Percentiles rank a stretch among this genome's conserved stretches.
phyloP scores from a whole-genome alignment of 352 stramenopile species.

The Nothophytophthora sp. region DNA sequence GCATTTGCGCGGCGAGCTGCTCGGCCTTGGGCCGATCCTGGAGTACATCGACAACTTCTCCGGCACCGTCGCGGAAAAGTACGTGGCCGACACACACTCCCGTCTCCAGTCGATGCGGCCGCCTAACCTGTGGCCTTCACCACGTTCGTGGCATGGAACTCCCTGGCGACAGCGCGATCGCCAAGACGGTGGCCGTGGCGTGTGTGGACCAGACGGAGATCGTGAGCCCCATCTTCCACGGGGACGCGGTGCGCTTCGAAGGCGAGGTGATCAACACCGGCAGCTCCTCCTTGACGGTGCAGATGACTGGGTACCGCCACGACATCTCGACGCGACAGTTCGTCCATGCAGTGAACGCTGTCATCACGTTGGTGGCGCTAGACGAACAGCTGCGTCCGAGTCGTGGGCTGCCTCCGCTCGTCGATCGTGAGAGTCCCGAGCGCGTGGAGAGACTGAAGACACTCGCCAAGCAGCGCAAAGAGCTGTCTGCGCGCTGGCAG shows the following conservation, averaged over 20 bases:
- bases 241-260: conserved; percentile 52
- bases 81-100: neutral
- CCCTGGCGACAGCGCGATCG: conserved; percentile 2
- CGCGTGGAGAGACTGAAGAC: conserved; percentile 33
- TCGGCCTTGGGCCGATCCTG: conserved; percentile 46
- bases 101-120: too few relatives aligned
- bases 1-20: conserved; percentile 38
- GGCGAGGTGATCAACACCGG: conserved; percentile 46
- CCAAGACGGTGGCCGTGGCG: conserved; percentile 1
- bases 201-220: conserved; percentile 48
- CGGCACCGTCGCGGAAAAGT: conserved; percentile 28
- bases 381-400: conserved; percentile 42
- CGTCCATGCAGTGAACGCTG: conserved; percentile 43
- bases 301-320: conserved; percentile 44
- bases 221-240: conserved; percentile 39
- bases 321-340: conserved; percentile 44
- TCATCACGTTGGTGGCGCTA: conserved; percentile 51
- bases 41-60: conserved; percentile 44
- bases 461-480: conserved; percentile 19
- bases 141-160: too few relatives aligned
- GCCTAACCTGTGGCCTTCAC: too few relatives aligned
- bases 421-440: conserved; percentile 23
- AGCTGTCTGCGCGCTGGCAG: conserved; percentile 29
- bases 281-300: conserved; percentile 34
- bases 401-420: conserved; percentile 31